phyloP scores from a whole-genome alignment of 164 flowering plant genomes.

The Echeveria elegans region DNA sequence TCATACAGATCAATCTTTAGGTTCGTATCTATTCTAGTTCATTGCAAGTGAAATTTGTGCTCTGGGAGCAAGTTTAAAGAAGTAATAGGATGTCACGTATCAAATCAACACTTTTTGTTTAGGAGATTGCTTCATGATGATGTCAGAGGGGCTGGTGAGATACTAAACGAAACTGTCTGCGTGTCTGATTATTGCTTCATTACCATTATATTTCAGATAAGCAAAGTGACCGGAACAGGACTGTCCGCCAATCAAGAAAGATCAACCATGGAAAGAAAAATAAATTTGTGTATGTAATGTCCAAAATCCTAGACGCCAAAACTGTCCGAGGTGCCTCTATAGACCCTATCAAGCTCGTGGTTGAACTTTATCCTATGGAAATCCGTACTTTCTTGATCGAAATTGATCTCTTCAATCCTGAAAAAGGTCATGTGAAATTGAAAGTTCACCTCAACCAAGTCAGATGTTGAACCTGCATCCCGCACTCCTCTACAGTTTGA shows the following conservation, averaged over 20 bases:
- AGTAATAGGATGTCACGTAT: background rate
- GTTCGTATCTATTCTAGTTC: slow-evolving; percentile 24
- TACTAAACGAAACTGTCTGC: slow-evolving; percentile 73
- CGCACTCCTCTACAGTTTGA: too few relatives aligned
- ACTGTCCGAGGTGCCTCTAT: slow-evolving; percentile 52
- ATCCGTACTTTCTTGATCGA: slow-evolving; percentile 68
- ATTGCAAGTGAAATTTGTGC: background rate
- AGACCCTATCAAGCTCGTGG: slow-evolving; percentile 46
- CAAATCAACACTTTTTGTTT: background rate
- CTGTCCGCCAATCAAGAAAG: slow-evolving; percentile 86
- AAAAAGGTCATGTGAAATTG: background rate
- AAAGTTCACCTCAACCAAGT: background rate
- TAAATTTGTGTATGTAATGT: slow-evolving; percentile 69
- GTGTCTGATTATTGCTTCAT: slow-evolving; percentile 30
- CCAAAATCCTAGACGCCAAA: slow-evolving; percentile 32
- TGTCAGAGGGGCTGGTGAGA: slow-evolving; percentile 87
- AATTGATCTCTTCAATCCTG: slow-evolving; percentile 15
- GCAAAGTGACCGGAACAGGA: slow-evolving; percentile 57
- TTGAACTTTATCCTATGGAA: slow-evolving; percentile 87
- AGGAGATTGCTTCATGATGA: slow-evolving; percentile 92
- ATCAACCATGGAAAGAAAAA: slow-evolving; percentile 70
- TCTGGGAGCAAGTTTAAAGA: too few relatives aligned
- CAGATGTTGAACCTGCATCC: too few relatives aligned
- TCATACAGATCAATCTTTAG: slow-evolving; percentile 74
- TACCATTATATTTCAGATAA: slow-evolving; percentile 43